phyloP scores from a whole-genome alignment of 345 rosid genomes.

The Populus pruinosa region DNA sequence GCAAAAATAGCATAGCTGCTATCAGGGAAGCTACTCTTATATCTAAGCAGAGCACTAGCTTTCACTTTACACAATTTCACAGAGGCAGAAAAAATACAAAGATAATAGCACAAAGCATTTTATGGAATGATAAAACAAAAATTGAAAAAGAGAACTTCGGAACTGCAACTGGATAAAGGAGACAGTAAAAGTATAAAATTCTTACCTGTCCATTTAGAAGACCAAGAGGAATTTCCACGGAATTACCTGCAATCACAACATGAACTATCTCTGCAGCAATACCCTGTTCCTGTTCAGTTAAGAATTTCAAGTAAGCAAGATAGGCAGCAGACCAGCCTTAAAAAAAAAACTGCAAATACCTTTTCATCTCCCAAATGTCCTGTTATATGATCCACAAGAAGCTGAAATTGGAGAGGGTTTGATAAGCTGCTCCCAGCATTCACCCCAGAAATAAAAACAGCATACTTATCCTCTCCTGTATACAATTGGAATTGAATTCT shows the following conservation, averaged over 20 bases:
- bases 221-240: conserved; percentile 69
- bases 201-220: conserved; percentile 75
- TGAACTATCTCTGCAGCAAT: conserved; percentile 81
- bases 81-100: not conserved
- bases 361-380: conserved; percentile 87
- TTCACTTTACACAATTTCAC: not conserved
- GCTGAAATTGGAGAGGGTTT: conserved; percentile 87
- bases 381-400: conserved; percentile 92
- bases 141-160: not conserved
- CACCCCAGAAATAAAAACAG: conserved; percentile 78
- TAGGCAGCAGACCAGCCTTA: conserved; percentile 5
- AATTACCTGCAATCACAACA: conserved; percentile 89
- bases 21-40: not conserved
- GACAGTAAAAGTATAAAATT: not conserved
- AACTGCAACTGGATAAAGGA: not conserved
- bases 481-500: conserved; percentile 15
- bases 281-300: conserved; percentile 58
- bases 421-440: conserved; percentile 61
- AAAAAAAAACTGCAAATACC: conserved; percentile 39
- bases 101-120: not conserved
- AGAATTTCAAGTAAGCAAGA: conserved; percentile 15
- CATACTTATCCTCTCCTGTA: conserved; percentile 83
- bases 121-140: not conserved
- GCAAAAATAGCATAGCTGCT: not conserved
- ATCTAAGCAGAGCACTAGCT: not conserved